phyloP scores from a whole-genome alignment of 192 early-diverging fungal genomes.

The Rhizophagus sp. region DNA sequence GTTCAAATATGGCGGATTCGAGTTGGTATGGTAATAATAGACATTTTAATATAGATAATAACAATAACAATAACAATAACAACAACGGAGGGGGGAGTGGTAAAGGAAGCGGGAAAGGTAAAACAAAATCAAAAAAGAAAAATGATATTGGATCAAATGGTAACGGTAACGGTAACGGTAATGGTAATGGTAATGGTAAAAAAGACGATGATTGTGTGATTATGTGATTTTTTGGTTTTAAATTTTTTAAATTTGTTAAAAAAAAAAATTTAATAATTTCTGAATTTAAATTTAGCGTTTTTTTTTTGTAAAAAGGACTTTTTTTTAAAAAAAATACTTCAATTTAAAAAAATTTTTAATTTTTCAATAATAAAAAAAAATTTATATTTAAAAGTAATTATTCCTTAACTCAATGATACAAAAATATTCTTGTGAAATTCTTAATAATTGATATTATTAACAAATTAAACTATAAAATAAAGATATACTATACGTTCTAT shows the following conservation, averaged over 20 bases:
- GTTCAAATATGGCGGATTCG: slow-evolving; percentile 2
- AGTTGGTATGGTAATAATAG: neutral
- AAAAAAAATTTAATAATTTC: neutral
- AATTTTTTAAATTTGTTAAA: neutral
- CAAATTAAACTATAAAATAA: too few species aligned
- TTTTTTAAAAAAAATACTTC: too few species aligned
- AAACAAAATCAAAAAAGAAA: slow-evolving; percentile 3
- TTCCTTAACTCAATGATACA: too few species aligned
- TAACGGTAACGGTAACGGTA: neutral
- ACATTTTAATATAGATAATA: neutral
- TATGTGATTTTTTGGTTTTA: neutral
- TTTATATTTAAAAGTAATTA: too few species aligned
- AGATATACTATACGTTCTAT: too few species aligned
- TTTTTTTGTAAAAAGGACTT: too few species aligned
- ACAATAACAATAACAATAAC: neutral
- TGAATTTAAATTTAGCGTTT: too few species aligned
- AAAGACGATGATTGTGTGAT: slow-evolving; percentile 13
- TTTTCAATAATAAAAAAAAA: too few species aligned
- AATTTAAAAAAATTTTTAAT: too few species aligned
- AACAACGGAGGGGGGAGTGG: neutral
- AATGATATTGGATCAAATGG: neutral
- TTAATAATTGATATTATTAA: too few species aligned
- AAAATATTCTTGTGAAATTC: too few species aligned
- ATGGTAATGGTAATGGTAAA: neutral
- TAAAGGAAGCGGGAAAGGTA: slow-evolving; percentile 19